Conservation (phyloP, 768 basidiomycete genomes). For the Omphalotus guepiniiformis region DNA sequence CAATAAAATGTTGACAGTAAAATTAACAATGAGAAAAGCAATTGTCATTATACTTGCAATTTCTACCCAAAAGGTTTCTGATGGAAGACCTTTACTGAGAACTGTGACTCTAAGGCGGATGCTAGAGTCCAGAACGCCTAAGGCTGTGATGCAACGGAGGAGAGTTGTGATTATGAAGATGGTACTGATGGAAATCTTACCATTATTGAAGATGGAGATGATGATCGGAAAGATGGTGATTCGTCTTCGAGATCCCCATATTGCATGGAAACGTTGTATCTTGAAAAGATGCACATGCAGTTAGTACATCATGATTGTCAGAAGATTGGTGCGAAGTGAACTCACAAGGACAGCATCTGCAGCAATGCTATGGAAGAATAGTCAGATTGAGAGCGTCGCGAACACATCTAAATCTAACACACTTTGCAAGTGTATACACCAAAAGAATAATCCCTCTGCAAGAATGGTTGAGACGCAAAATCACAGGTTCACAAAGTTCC, state of each 20-base stretch:
- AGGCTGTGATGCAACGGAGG: background rate
- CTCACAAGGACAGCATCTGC: background rate
- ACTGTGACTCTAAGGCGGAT: background rate
- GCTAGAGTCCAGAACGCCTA: background rate
- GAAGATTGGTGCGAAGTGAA: background rate
- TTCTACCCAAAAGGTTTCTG: background rate
- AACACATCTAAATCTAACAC: background rate
- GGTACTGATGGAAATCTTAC: background rate
- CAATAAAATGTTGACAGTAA: background rate
- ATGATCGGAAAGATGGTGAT: background rate
- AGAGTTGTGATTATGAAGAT: background rate
- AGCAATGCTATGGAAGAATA: conserved; percentile 1
- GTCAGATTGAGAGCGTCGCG: background rate
- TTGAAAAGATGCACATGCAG: background rate
- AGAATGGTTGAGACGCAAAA: too few relatives aligned
- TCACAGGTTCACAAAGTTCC: too few relatives aligned
- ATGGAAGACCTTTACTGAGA: background rate
- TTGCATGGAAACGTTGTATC: background rate
- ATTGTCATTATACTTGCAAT: background rate
- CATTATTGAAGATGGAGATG: background rate
- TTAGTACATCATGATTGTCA: background rate
- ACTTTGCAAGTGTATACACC: background rate
- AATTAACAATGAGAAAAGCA: conserved; percentile 2
- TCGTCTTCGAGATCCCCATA: conserved; percentile 1
- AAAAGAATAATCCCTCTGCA: background rate